phyloP scores from a whole-genome alignment of 2,329 filamentous ascomycete genomes.

The Periconia sp. region DNA sequence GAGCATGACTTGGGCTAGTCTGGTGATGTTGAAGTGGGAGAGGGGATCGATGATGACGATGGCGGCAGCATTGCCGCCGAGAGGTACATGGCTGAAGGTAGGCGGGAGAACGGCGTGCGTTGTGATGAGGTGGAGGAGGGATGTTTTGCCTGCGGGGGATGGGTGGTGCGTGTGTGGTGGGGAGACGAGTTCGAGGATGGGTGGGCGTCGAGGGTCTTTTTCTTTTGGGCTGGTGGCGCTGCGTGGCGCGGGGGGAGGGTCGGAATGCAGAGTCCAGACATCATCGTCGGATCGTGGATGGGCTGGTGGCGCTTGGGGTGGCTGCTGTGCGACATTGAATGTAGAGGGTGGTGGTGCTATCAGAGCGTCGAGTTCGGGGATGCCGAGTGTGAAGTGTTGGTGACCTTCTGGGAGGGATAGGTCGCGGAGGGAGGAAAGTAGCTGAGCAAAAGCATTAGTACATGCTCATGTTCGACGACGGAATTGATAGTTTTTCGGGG shows the following conservation, averaged over 20 bases:
- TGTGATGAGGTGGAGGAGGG: slow-evolving; percentile 63
- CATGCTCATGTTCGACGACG: no score
- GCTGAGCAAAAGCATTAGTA: no score
- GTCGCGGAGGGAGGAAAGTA: slow-evolving; percentile 47
- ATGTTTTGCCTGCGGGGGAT: slow-evolving; percentile 63
- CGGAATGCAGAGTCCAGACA: slow-evolving; percentile 2
- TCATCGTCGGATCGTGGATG: slow-evolving; percentile 6
- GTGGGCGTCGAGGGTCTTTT: slow-evolving; percentile 6
- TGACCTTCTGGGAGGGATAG: slow-evolving; percentile 19
- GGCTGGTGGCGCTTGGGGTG: slow-evolving; percentile 11
- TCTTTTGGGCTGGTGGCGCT: slow-evolving; percentile 5
- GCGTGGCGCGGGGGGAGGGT: neutral
- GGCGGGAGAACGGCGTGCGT: slow-evolving; percentile 58
- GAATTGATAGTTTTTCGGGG: no score
- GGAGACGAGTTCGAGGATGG: slow-evolving; percentile 61
- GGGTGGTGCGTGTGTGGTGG: slow-evolving; percentile 39
- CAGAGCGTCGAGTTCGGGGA: slow-evolving; percentile 55
- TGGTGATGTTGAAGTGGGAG: slow-evolving; percentile 57
- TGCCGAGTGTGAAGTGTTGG: slow-evolving; percentile 42
- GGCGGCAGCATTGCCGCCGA: slow-evolving; percentile 52
- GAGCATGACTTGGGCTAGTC: slow-evolving; percentile 51
- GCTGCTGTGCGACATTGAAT: no score
- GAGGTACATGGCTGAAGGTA: slow-evolving; percentile 15
- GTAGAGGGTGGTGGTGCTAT: slow-evolving; percentile 16
- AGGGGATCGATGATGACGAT: slow-evolving; percentile 64